These are phyloP conservation scores for Tuber indicum DNA, from an alignment of 495 filamentous ascomycete species.

Conservation along the genomic window DNA sequence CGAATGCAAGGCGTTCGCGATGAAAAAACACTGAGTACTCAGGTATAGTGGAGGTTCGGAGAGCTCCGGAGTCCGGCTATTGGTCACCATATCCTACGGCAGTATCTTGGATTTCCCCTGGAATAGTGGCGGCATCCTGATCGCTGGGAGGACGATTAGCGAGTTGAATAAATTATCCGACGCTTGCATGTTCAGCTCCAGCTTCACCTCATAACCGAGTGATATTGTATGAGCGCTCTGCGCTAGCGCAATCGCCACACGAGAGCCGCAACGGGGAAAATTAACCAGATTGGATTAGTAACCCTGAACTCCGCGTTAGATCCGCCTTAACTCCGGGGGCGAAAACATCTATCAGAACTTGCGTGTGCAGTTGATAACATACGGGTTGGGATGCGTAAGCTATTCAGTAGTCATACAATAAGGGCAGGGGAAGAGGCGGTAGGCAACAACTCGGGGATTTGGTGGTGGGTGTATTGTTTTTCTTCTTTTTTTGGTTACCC, in stretches of 20 bases:
- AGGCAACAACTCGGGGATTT: too few relatives aligned
- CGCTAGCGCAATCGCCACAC: not conserved
- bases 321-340: not conserved
- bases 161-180: not conserved
- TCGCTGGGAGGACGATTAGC: not conserved
- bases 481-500: too few relatives aligned
- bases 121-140: not conserved
- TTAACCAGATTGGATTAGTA: too few relatives aligned
- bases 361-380: not conserved
- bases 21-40: not conserved
- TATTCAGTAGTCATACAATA: not conserved
- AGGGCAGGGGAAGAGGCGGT: too few relatives aligned
- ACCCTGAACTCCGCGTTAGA: too few relatives aligned
- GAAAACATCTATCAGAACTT: not conserved
- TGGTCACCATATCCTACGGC: not conserved
- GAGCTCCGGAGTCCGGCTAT: fast-evolving
- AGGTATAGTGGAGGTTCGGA: not conserved
- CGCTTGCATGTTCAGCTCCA: not conserved
- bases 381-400: not conserved
- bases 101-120: not conserved
- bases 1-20: not conserved
- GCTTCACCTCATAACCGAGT: not conserved
- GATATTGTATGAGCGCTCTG: not conserved
- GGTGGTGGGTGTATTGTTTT: too few relatives aligned
- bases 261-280: not conserved